Conservation (phyloP, 2,329 filamentous ascomycete species). For the Talaromyces sp. region DNA sequence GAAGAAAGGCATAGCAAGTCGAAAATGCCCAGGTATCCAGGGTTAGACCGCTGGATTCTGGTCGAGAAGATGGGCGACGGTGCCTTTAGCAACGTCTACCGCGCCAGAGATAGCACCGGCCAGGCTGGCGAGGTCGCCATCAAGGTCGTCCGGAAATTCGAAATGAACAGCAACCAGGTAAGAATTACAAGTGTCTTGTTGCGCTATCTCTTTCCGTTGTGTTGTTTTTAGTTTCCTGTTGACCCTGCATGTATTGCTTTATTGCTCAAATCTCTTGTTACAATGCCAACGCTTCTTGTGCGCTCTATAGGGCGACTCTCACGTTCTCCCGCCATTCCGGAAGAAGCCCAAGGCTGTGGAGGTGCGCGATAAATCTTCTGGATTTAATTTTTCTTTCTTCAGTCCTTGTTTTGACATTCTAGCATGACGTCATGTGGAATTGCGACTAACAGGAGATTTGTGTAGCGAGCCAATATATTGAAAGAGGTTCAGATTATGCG, state of each 20-base stretch:
- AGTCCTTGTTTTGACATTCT: conserved; percentile 18
- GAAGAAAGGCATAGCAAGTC: conserved; percentile 83
- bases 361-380: conserved; percentile 59
- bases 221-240: conserved; percentile 20
- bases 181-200: conserved; percentile 41
- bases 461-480: conserved; percentile 87
- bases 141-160: conserved; percentile 97
- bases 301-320: conserved; percentile 69
- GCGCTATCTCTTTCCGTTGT: conserved; percentile 23
- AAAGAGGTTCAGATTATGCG: conserved; percentile 99
- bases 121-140: conserved; percentile 80
- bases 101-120: conserved; percentile 70
- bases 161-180: conserved; percentile 99
- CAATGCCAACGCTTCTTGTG: conserved; percentile 47
- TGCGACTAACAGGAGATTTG: conserved; percentile 20
- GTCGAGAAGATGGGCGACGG: conserved; percentile 98
- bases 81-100: conserved; percentile 97
- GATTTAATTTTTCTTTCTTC: conserved; percentile 2
- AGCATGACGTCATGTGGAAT: not conserved
- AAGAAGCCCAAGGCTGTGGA: conserved; percentile 93
- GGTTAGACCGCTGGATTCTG: conserved; percentile 78
- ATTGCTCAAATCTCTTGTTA: conserved; percentile 23
- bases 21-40: conserved; percentile 81
- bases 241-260: conserved; percentile 15
- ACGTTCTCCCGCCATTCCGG: conserved; percentile 64